phyloP scores from a whole-genome alignment of 2,329 filamentous ascomycete genomes.

The Colletotrichum sp. region DNA sequence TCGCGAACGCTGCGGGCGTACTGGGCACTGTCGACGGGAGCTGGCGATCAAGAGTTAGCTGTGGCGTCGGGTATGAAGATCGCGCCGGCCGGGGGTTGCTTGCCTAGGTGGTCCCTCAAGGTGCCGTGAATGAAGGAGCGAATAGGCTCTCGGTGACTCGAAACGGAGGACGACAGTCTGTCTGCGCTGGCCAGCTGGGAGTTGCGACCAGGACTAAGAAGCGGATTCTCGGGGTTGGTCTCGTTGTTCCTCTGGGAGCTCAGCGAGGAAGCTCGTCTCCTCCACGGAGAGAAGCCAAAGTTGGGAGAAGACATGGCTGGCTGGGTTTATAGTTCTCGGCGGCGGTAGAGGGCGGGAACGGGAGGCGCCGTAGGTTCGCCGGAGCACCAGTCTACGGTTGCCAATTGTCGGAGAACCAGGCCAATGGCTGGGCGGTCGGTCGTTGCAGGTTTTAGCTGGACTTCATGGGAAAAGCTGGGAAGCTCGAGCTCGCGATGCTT shows the following conservation, averaged over 20 bases:
- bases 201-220: constrained; percentile 20
- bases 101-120: constrained; percentile 64
- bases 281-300: constrained; percentile 54
- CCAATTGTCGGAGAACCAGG: constrained; percentile 4
- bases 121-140: constrained; percentile 75
- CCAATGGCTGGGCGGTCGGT: constrained; percentile 2
- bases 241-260: constrained; percentile 20
- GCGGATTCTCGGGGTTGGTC: constrained; percentile 27
- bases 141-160: constrained; percentile 65
- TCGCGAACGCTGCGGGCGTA: constrained; percentile 82
- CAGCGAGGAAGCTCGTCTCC: constrained; percentile 36
- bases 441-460: constrained; percentile 2
- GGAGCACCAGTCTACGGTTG: neutral
- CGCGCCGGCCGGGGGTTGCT: constrained; percentile 23
- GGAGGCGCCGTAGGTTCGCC: neutral
- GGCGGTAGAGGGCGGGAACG: neutral
- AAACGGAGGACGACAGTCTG: constrained; percentile 40
- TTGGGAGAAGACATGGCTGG: constrained; percentile 50
- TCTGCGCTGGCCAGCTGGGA: constrained; percentile 29
- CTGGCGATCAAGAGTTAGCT: constrained; percentile 23
- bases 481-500: neutral
- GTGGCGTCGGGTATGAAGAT: neutral
- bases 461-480: constrained; percentile 9
- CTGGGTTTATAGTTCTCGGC: neutral
- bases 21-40: constrained; percentile 69